These are phyloP conservation scores for Gloeostereum incarnatum DNA, from an alignment of 768 basidiomycete genomes.

Conservation along the genomic window DNA sequence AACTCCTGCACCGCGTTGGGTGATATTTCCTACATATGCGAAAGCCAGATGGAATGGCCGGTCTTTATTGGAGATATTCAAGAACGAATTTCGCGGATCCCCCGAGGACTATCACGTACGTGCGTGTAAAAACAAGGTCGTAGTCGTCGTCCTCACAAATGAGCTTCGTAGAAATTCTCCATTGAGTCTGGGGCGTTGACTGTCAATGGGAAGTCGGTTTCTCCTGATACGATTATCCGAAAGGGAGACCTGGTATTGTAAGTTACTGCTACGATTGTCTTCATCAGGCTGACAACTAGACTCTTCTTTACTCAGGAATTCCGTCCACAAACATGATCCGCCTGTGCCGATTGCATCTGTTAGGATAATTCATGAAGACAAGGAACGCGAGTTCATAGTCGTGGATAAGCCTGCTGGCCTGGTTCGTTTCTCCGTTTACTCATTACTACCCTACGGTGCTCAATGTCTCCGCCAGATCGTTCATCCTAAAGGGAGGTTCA, in stretches of 20 bases:
- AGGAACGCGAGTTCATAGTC: constrained; percentile 75
- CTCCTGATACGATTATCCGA: constrained; percentile 65
- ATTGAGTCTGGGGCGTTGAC: constrained; percentile 93
- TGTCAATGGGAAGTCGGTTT: constrained; percentile 84
- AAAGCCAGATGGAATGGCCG: constrained; percentile 86
- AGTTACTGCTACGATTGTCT: constrained; percentile 16
- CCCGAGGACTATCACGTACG: constrained; percentile 94
- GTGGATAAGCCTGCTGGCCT: constrained; percentile 97
- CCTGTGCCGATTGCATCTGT: constrained; percentile 83
- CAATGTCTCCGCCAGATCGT: constrained; percentile 60
- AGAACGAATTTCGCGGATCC: constrained; percentile 89
- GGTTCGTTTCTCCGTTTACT: constrained; percentile 41
- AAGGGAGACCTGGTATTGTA: constrained; percentile 91
- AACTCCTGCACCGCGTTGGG: constrained; percentile 91
- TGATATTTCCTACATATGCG: constrained; percentile 87
- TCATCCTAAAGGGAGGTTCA: constrained; percentile 88
- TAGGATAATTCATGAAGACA: constrained; percentile 69
- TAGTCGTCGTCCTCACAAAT: constrained; percentile 8
- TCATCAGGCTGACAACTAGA: constrained; percentile 1
- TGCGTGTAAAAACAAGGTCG: constrained; percentile 13
- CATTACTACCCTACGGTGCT: constrained; percentile 3
- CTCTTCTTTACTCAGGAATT: constrained; percentile 45
- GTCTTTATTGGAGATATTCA: constrained; percentile 84
- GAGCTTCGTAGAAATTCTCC: constrained; percentile 6
- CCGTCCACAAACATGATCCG: constrained; percentile 96